phyloP scores from a whole-genome alignment of 2,329 filamentous ascomycete genomes.

The Calonectria naviculata region DNA sequence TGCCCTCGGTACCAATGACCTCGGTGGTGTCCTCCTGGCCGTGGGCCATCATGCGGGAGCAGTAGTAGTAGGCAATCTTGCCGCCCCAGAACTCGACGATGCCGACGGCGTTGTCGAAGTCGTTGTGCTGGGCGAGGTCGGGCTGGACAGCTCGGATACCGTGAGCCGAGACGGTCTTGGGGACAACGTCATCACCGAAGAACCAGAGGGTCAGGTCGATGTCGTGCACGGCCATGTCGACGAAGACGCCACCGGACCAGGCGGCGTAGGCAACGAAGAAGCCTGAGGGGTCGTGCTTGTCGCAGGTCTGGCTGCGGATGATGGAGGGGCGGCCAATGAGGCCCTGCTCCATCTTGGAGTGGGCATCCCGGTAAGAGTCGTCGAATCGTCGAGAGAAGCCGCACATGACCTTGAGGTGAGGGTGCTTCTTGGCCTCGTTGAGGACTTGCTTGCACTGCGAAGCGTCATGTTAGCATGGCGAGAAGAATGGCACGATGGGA shows the following conservation, averaged over 20 bases:
- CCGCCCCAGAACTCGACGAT: slow-evolving; percentile 74
- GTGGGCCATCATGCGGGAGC: slow-evolving; percentile 73
- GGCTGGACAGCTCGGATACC: slow-evolving; percentile 43
- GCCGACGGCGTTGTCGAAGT: slow-evolving; percentile 53
- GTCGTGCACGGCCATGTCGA: slow-evolving; percentile 77
- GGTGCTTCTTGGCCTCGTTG: slow-evolving; percentile 38
- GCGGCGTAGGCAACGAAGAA: slow-evolving; percentile 76
- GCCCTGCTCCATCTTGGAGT: slow-evolving; percentile 60
- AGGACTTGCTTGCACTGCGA: slow-evolving; percentile 40
- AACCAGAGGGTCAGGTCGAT: slow-evolving; percentile 55
- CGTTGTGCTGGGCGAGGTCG: slow-evolving; percentile 40
- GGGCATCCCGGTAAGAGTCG: slow-evolving; percentile 70
- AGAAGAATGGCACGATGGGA: neutral
- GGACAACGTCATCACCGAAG: slow-evolving; percentile 41
- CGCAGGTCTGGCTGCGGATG: slow-evolving; percentile 73
- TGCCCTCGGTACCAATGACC: slow-evolving; percentile 74
- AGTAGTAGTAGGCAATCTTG: slow-evolving; percentile 73
- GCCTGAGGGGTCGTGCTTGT: slow-evolving; percentile 71
- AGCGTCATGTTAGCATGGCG: slow-evolving; percentile 56
- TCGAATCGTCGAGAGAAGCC: slow-evolving; percentile 59
- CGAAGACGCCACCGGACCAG: slow-evolving; percentile 74
- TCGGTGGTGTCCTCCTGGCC: slow-evolving; percentile 76
- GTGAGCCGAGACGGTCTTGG: slow-evolving; percentile 41
- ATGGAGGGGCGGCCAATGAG: slow-evolving; percentile 69
- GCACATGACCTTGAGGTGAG: slow-evolving; percentile 70